Evolutionary conservation across 768 basidiomycete species (phyloP).

Genomic region (Fomitopsis pulvina): DNA sequence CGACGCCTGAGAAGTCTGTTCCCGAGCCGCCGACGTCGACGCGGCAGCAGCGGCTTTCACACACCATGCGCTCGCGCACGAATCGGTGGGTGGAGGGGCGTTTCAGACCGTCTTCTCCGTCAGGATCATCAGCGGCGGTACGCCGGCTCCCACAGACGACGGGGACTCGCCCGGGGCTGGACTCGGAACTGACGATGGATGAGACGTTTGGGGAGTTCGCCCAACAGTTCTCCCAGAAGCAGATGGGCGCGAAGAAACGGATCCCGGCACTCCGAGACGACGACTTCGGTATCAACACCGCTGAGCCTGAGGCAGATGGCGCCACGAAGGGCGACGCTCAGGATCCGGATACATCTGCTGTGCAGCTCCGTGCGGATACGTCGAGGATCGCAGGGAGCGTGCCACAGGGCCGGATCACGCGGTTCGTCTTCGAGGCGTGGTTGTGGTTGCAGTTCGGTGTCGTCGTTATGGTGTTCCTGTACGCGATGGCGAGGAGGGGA

Average conservation of each 20-base stretch:
- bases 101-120: constrained; percentile 22
- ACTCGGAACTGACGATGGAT: constrained; percentile 9
- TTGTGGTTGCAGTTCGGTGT: constrained; percentile 77
- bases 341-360: constrained; percentile 1
- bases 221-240: constrained; percentile 13
- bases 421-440: constrained; percentile 68
- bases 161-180: constrained; percentile 2
- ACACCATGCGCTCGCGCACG: constrained; percentile 53
- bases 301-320: neutral
- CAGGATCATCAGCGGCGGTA: neutral
- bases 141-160: constrained; percentile 2
- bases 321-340: neutral
- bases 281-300: neutral
- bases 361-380: constrained; percentile 6
- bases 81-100: constrained; percentile 53
- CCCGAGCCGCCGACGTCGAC: constrained; percentile 10
- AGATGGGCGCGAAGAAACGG: constrained; percentile 3
- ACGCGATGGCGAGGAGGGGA: constrained; percentile 73
- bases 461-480: constrained; percentile 71
- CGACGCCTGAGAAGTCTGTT: constrained; percentile 12
- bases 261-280: neutral
- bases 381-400: constrained; percentile 7
- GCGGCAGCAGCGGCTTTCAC: constrained; percentile 30
- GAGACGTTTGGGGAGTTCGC: constrained; percentile 20
- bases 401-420: constrained; percentile 21